Evolutionary conservation across 495 filamentous ascomycete species (phyloP).

Genomic region (Patellaria atrata): DNA sequence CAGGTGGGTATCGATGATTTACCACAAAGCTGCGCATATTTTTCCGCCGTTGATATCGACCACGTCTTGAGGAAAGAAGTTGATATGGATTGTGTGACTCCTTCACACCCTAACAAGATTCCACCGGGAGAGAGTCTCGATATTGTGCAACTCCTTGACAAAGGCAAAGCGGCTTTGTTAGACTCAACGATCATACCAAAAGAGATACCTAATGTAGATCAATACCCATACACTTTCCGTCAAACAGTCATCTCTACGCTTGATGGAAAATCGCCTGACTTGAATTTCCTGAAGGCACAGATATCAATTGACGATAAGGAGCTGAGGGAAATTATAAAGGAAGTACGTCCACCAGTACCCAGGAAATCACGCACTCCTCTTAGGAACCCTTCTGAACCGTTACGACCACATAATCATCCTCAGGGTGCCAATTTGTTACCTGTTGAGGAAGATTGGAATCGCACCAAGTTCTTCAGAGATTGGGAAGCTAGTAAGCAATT

Average conservation of each 20-base stretch:
- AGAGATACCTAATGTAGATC: slow-evolving; percentile 36
- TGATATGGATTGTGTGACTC: slow-evolving; percentile 91
- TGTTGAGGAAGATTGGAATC: not conserved
- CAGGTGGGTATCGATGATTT: slow-evolving; percentile 94
- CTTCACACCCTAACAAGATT: slow-evolving; percentile 65
- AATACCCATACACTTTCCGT: slow-evolving; percentile 52
- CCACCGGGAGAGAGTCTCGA: slow-evolving; percentile 74
- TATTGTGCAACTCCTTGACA: slow-evolving; percentile 58
- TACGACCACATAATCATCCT: not conserved
- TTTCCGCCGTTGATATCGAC: slow-evolving; percentile 91
- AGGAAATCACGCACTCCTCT: not conserved
- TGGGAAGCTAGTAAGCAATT: no score
- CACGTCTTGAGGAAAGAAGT: slow-evolving; percentile 91
- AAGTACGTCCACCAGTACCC: slow-evolving; percentile 15
- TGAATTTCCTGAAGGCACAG: slow-evolving; percentile 66
- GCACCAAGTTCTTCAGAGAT: not conserved
- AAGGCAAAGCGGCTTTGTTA: slow-evolving; percentile 46
- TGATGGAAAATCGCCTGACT: slow-evolving; percentile 28
- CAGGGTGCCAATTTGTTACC: not conserved
- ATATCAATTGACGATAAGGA: slow-evolving; percentile 64
- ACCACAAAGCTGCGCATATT: slow-evolving; percentile 86
- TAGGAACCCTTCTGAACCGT: not conserved
- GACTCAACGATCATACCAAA: slow-evolving; percentile 44
- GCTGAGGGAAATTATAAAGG: slow-evolving; percentile 56
- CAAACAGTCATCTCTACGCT: slow-evolving; percentile 66